Percentiles rank a stretch among this genome's conserved stretches.
phyloP scores from a whole-genome alignment of 768 basidiomycete genomes.

The Phaeolepiota aurea region DNA sequence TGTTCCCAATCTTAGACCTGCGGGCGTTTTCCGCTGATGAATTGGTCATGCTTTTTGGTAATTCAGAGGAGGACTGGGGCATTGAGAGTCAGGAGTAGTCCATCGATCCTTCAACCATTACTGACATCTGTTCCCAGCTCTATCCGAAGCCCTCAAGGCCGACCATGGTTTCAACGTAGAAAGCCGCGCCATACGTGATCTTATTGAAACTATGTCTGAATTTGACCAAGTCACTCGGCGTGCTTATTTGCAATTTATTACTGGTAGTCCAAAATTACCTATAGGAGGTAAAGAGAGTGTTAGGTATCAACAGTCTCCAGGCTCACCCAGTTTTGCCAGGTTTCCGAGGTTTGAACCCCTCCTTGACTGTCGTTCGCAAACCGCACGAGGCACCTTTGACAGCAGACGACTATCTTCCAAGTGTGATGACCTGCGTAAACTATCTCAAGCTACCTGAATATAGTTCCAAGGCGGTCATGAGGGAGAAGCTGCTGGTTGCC shows the following conservation, averaged over 20 bases:
- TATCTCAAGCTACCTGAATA: constrained; percentile 96
- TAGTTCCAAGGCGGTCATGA: constrained; percentile 78
- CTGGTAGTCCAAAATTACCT: constrained; percentile 93
- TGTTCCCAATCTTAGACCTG: constrained; percentile 88
- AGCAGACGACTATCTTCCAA: constrained; percentile 92
- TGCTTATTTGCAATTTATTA: constrained; percentile 92
- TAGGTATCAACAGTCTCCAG: neutral
- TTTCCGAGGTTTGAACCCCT: constrained; percentile 91
- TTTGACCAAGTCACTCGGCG: constrained; percentile 71
- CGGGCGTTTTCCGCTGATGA: constrained; percentile 92
- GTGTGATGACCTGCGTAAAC: constrained; percentile 98
- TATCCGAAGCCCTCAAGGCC: constrained; percentile 87
- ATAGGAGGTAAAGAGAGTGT: constrained; percentile 71
- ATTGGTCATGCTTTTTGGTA: constrained; percentile 92
- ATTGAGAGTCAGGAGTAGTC: constrained; percentile 61
- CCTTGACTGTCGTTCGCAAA: constrained; percentile 94
- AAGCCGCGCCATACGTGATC: constrained; percentile 81
- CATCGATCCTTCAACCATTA: neutral
- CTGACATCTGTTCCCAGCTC: constrained; percentile 39
- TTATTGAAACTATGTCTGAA: constrained; percentile 80
- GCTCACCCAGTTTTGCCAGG: constrained; percentile 32
- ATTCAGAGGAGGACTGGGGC: constrained; percentile 97
- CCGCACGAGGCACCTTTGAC: constrained; percentile 87
- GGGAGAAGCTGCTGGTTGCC: constrained; percentile 73
- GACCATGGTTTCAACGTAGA: constrained; percentile 98